Evolutionary conservation across 768 basidiomycete genomes (phyloP), one percentile per base, ranked within the genome.

Genomic region (Lyophyllum decastes): DNA sequence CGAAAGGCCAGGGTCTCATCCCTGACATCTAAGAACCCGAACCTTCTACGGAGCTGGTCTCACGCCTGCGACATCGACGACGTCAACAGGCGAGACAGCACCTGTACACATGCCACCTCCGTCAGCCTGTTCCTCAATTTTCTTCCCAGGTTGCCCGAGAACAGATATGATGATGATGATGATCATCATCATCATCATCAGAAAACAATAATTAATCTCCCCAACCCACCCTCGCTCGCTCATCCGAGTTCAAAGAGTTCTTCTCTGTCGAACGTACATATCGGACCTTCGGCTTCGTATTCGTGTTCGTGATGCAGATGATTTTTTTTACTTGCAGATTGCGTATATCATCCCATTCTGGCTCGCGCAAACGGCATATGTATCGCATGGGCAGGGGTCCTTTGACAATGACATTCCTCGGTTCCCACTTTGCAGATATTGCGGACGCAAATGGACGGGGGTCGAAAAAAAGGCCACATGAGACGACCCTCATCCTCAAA

Each of bases 391-490:
- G 4, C 17, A 30, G 30, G 30, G 25, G n/a, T n/a, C n/a, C 34
- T 34, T 38, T 5, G 33, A 21, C 26, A 3, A 22, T 53, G 52
- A 54, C 52, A 46, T 45, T 54, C 19, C 43, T 54, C 52, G 52
- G 52, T 44, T 54, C 52, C 52, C 52, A 9, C 51, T 52, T 52
- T 26, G 51, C 6, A 25, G 38, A 52, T 52, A 52, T 52, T 41
- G 38, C 44, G 21, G 9, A 24, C 44, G 4, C 22, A 11, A 38
- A 38, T 12, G 11, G 11, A 17, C 14, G 35, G 9, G 6, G 5
- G 4, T 38, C 4, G 35, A 16, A 17, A 12, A n/a, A n/a, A n/a
- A n/a, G n/a, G n/a, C n/a, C 35, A 17, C 8, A 38, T 38, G 35
- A 45, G 44, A 24, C 16, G 17, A 41, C n/a, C 16, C 40, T 41